These are phyloP conservation scores for Beta macrorhiza DNA, from an alignment of 179 eudicot genomes.

Conservation along the genomic window DNA sequence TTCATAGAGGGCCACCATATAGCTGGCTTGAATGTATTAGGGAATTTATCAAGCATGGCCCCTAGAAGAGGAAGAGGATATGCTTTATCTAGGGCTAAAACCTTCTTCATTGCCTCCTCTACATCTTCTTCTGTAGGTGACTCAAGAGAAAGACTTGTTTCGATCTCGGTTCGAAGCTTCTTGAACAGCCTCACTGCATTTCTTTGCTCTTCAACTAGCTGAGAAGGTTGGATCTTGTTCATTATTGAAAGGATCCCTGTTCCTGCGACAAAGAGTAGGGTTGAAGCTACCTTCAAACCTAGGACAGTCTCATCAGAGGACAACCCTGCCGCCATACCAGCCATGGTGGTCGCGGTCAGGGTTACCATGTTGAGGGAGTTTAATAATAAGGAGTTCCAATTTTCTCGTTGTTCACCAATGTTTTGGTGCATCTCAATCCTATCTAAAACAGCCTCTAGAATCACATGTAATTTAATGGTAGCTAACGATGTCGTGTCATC, in stretches of 20 bases:
- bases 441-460: slow-evolving; percentile 34
- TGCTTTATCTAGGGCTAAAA: slow-evolving; percentile 49
- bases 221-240: slow-evolving; percentile 53
- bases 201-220: slow-evolving; percentile 49
- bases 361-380: slow-evolving; percentile 51
- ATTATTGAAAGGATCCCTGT: slow-evolving; percentile 29
- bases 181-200: slow-evolving; percentile 45
- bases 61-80: slow-evolving; percentile 56
- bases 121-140: slow-evolving; percentile 22
- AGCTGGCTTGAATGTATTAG: slow-evolving; percentile 40
- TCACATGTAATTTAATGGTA: slow-evolving; percentile 21
- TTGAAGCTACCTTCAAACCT: slow-evolving; percentile 29
- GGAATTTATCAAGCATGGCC: slow-evolving; percentile 49
- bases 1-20: slow-evolving; percentile 40
- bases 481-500: neutral
- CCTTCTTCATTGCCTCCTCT: slow-evolving; percentile 37
- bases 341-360: slow-evolving; percentile 43
- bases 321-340: slow-evolving; percentile 21
- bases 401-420: slow-evolving; percentile 42
- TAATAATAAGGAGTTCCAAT: slow-evolving; percentile 46
- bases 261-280: slow-evolving; percentile 29
- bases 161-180: slow-evolving; percentile 30
- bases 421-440: slow-evolving; percentile 54
- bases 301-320: neutral
- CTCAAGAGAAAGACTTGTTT: slow-evolving; percentile 21